These are phyloP conservation scores for Aspergillus ellipticus DNA, from an alignment of 495 filamentous ascomycete genomes.

Conservation along the genomic window DNA sequence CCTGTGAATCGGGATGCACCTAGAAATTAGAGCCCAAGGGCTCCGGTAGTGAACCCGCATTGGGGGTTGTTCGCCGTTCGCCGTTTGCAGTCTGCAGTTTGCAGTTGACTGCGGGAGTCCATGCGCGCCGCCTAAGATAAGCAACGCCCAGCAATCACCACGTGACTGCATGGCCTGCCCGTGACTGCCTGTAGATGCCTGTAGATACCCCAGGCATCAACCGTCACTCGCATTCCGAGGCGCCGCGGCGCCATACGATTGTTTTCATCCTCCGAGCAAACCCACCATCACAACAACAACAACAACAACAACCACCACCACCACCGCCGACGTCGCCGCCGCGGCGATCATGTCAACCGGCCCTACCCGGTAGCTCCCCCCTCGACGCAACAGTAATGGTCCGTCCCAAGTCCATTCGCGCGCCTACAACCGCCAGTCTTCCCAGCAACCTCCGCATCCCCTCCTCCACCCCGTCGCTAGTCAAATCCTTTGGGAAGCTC, in stretches of 20 bases:
- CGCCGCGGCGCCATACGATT: background rate
- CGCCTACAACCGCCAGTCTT: slow-evolving; percentile 48
- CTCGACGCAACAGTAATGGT: slow-evolving; percentile 29
- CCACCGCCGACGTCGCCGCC: too few relatives aligned
- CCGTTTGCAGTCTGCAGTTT: too few relatives aligned
- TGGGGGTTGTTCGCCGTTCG: too few relatives aligned
- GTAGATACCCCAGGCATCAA: slow-evolving; percentile 3
- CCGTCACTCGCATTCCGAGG: background rate
- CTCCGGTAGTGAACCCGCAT: too few relatives aligned
- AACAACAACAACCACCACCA: background rate
- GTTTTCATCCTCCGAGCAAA: background rate
- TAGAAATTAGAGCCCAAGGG: background rate
- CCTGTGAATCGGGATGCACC: background rate
- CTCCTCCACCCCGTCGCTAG: slow-evolving; percentile 57
- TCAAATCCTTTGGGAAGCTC: slow-evolving; percentile 62
- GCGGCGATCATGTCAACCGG: background rate
- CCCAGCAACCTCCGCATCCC: slow-evolving; percentile 58
- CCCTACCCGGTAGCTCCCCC: background rate
- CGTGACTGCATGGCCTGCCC: too few relatives aligned
- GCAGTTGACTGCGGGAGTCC: background rate
- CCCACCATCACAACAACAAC: background rate
- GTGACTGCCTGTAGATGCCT: too few relatives aligned
- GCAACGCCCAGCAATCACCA: background rate
- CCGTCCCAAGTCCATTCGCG: slow-evolving; percentile 38
- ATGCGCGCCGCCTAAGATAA: background rate